A percentile compares a stretch with the other conserved stretches of the same genome.
phyloP scores from a whole-genome alignment of 148 eudicot species.

The Simmondsia chinensis region DNA sequence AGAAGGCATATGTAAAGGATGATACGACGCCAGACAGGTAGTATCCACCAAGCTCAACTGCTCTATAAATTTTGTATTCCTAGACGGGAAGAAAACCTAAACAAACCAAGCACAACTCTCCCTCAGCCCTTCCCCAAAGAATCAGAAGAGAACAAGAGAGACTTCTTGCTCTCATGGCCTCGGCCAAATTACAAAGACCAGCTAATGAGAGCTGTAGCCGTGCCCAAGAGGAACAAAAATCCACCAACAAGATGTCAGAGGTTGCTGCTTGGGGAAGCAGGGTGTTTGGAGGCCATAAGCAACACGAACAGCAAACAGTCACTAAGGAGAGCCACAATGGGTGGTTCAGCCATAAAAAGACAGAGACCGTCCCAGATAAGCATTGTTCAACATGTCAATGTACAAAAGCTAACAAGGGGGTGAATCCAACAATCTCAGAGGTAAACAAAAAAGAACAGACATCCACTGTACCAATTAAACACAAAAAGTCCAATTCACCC shows the following conservation, averaged over 20 bases:
- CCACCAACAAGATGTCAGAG: slow-evolving; percentile 24
- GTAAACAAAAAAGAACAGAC: slow-evolving; percentile 8
- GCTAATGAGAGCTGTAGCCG: slow-evolving; percentile 4
- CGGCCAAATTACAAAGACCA: slow-evolving; percentile 27
- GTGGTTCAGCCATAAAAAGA: no score
- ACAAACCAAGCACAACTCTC: neutral
- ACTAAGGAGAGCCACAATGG: slow-evolving; percentile 4
- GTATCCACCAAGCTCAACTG: no score
- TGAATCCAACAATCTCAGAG: slow-evolving; percentile 2
- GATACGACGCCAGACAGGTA: no score
- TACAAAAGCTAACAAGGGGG: slow-evolving; percentile 3
- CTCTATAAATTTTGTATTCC: no score
- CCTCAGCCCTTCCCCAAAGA: neutral
- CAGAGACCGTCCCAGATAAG: no score
- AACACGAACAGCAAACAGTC: slow-evolving; percentile 12
- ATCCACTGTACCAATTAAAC: neutral
- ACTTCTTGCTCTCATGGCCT: slow-evolving; percentile 21
- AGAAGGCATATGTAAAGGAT: no score
- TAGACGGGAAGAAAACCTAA: no score
- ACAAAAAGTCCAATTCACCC: neutral
- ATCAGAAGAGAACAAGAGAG: neutral
- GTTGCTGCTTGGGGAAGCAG: slow-evolving; percentile 21
- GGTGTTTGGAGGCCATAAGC: slow-evolving; percentile 27
- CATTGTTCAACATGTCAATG: slow-evolving; percentile 25
- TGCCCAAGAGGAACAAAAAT: slow-evolving; percentile 13